Base-by-base conservation (phyloP, 306 rosid species). In the Rosa chinensis region DNA sequence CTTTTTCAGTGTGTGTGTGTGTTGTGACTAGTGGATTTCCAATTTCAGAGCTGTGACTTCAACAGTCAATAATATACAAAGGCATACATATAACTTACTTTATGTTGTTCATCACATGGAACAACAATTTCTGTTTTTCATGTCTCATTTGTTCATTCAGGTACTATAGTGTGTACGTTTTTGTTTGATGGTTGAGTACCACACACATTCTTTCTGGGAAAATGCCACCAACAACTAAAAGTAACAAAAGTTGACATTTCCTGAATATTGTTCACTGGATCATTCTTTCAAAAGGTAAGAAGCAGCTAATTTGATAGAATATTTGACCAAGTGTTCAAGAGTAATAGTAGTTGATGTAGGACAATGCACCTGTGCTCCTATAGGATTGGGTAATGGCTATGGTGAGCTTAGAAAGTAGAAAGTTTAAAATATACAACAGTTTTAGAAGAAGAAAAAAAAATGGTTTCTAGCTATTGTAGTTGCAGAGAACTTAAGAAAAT, bases 141-240 rank as follows among this genome's bases (percentile, higher is more conserved):
- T 43, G 7, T 43, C 45, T 43, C 45, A 43, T 43, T 43, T 43
- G 0, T 7, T 43, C 45, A 43, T 43, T 8, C 45, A 28, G 10
- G 61, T 43, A 43, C 45, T 43, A 43, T 8, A 43, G 8, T 43
- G 61, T 53, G 10, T 53, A 53, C 20, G 21, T 53, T 53, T 53
- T 21, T 6, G 23, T 53, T 53, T 53, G 59, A 53, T 53, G 63
- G 64, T 13, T 55, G 25, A 70, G n/a, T 28, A 45, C 3, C 59
- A 73, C 43, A 73, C 20, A 35, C 63, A 16, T 52, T 11, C 58
- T 52, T 50, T 52, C 63, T 32, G 64, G 52, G 66, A 53, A 73
- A 20, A 35, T n/a, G 0, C 23, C 66, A 37, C 32, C 62, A n/a
- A 39, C 16, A 12, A 12, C 52, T 21, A 11, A 69, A 23, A 17